Base-by-base conservation (phyloP, 306 rosid genomes). In the Glycyrrhiza uralensis region DNA sequence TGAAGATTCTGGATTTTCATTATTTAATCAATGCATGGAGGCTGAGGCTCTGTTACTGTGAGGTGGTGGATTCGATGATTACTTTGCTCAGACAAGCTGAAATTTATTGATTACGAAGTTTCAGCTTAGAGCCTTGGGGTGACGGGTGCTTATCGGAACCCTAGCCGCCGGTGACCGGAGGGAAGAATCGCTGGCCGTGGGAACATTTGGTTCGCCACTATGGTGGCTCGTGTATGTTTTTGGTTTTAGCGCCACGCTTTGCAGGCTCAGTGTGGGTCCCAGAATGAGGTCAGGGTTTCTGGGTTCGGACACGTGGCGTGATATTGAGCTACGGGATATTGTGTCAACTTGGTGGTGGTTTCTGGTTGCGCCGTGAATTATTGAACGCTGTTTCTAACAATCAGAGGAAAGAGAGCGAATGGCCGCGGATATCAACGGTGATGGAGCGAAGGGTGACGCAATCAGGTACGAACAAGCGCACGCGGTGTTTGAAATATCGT, bases 231-330 rank as follows among this genome's bases (percentile, higher is more conserved):
- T 54, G 7, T 58, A 47, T 41, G 66, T 45, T 57, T 60, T 35
- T 29, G 17, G 66, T 45, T 57, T 60, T 35, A 39, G 17, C 15
- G 10, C 10, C 0, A 55, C 6, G 57, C 6, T 5, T 14, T 35
- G 35, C 28, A 8, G 33, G 46, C 42, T 63, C 17, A n/a, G 26
- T 14, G 72, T 12, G 59, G 69, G 83, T 26, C 77, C 79, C 65
- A 10, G 18, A 4, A 19, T 11, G 42, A 11, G 7, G 3, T n/a
- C 11, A 9, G 7, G 11, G 32, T 12, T 54, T 29, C 4, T 0
- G 22, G 55, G 44, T 72, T 5, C 0, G 17, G 70, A 46, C 83
- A 79, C 83, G 83, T 79, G 71, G 76, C 75, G 38, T 12, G 33
- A 35, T 52, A 10, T 3, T 24, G 59, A 41, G 26, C 45, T 41